Evolutionary conservation across 2,329 filamentous ascomycete species (phyloP).

Genomic region (Drechslerella coelobrocha): DNA sequence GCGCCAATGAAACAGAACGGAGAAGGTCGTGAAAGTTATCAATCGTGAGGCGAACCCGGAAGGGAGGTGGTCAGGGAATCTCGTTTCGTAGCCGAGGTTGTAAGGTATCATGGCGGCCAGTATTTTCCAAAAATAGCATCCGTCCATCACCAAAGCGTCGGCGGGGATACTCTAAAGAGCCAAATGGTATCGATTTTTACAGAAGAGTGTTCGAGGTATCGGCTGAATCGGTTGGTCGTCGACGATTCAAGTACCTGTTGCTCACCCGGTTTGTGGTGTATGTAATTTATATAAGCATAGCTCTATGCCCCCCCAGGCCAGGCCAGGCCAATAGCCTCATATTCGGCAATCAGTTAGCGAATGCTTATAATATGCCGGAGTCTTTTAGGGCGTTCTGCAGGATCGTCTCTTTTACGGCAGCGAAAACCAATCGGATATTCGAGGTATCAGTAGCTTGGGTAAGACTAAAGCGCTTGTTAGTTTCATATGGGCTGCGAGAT

Average conservation of each 20-base stretch:
- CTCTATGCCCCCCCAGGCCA: background rate
- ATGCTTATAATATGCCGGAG: slow-evolving; percentile 79
- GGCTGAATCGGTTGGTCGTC: background rate
- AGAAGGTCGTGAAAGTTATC: slow-evolving; percentile 41
- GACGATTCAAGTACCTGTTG: slow-evolving; percentile 1
- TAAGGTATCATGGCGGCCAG: slow-evolving; percentile 13
- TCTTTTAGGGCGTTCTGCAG: slow-evolving; percentile 97
- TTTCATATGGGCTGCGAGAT: slow-evolving; percentile 50
- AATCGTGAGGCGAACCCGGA: slow-evolving; percentile 33
- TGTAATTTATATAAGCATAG: slow-evolving; percentile 12
- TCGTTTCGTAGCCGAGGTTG: slow-evolving; percentile 44
- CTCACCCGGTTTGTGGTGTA: slow-evolving; percentile 1
- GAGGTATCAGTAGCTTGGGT: slow-evolving; percentile 99
- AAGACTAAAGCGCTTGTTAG: slow-evolving; percentile 66
- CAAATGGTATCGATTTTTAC: slow-evolving; percentile 1
- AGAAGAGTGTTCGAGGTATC: slow-evolving; percentile 5
- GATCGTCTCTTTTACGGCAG: slow-evolving; percentile 98
- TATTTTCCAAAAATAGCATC: slow-evolving; percentile 36
- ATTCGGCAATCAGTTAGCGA: slow-evolving; percentile 24
- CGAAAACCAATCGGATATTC: slow-evolving; percentile 96
- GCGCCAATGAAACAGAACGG: slow-evolving; percentile 29
- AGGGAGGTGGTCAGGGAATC: slow-evolving; percentile 12
- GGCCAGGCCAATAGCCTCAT: too few species aligned
- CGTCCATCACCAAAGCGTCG: slow-evolving; percentile 23
- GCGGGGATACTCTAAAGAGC: slow-evolving; percentile 12